phyloP scores from a whole-genome alignment of 2,329 filamentous ascomycete species.

The Talaromyces sp. region DNA sequence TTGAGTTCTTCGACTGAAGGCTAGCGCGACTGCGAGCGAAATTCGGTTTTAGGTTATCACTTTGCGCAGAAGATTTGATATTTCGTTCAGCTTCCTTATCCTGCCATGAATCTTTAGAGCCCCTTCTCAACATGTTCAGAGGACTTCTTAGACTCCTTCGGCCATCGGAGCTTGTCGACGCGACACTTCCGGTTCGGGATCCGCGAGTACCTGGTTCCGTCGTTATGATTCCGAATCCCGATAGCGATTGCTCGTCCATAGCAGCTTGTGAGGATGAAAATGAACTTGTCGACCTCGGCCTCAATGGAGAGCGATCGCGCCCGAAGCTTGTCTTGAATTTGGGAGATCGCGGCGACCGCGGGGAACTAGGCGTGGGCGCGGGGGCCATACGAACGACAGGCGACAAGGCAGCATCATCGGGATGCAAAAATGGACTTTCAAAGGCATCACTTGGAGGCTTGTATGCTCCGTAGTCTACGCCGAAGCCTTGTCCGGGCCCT shows the following conservation, averaged over 20 bases:
- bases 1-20: slow-evolving; percentile 41
- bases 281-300: slow-evolving; percentile 38
- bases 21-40: slow-evolving; percentile 37
- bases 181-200: slow-evolving; percentile 39
- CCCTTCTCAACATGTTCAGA: slow-evolving; percentile 34
- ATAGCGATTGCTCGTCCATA: slow-evolving; percentile 30
- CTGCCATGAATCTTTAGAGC: slow-evolving; percentile 36
- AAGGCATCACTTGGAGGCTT: slow-evolving; percentile 51
- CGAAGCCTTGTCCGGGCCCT: slow-evolving; percentile 51
- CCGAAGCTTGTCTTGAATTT: slow-evolving; percentile 58
- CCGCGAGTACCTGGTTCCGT: slow-evolving; percentile 38
- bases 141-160: slow-evolving; percentile 38
- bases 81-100: slow-evolving; percentile 39
- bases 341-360: slow-evolving; percentile 60
- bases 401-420: slow-evolving; percentile 58
- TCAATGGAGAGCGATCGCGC: slow-evolving; percentile 39
- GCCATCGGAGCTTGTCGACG: slow-evolving; percentile 39
- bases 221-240: slow-evolving; percentile 39
- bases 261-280: slow-evolving; percentile 33
- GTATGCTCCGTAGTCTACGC: slow-evolving; percentile 70
- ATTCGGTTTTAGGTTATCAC: slow-evolving; percentile 34
- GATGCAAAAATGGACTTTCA: slow-evolving; percentile 49
- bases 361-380: slow-evolving; percentile 57
- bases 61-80: slow-evolving; percentile 33
- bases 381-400: slow-evolving; percentile 80